Evolutionary conservation across 176 grass and related monocot species (phyloP).

Genomic region (Puccinellia tenuiflora): DNA sequence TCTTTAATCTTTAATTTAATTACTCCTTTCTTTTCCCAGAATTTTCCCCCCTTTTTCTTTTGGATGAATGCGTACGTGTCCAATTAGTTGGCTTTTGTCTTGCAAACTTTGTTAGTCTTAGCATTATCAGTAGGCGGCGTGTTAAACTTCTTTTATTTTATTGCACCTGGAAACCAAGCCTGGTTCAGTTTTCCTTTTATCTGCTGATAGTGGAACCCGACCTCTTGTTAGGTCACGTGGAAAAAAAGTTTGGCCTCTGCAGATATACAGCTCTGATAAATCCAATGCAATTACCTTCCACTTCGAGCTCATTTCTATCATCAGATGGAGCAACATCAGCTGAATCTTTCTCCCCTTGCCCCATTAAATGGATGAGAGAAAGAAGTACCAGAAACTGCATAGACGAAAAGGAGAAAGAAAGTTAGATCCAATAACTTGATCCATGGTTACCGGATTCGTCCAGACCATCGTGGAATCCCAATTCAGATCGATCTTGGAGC

Average conservation of each 20-base stretch:
- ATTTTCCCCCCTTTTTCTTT: not conserved
- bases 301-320: constrained; percentile 22
- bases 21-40: not conserved
- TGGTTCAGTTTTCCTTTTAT: too few species aligned
- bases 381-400: constrained; percentile 4
- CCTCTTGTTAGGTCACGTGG: too few species aligned
- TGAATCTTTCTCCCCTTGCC: constrained; percentile 25
- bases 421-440: not conserved
- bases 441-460: not conserved
- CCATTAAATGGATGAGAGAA: constrained; percentile 23
- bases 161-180: too few species aligned
- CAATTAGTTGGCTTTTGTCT: not conserved
- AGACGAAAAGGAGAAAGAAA: not conserved
- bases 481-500: not conserved
- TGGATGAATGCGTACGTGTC: not conserved
- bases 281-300: constrained; percentile 31
- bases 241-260: too few species aligned
- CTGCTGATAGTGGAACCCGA: too few species aligned
- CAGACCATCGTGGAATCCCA: not conserved
- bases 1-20: not conserved
- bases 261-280: not conserved
- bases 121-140: too few species aligned
- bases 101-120: too few species aligned
- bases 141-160: too few species aligned
- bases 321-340: constrained; percentile 15